A percentile compares a stretch with the other conserved stretches of the same genome.
Evolutionary conservation across 2,329 filamentous ascomycete species (phyloP).

Genomic region (Ascochyta koolunga): DNA sequence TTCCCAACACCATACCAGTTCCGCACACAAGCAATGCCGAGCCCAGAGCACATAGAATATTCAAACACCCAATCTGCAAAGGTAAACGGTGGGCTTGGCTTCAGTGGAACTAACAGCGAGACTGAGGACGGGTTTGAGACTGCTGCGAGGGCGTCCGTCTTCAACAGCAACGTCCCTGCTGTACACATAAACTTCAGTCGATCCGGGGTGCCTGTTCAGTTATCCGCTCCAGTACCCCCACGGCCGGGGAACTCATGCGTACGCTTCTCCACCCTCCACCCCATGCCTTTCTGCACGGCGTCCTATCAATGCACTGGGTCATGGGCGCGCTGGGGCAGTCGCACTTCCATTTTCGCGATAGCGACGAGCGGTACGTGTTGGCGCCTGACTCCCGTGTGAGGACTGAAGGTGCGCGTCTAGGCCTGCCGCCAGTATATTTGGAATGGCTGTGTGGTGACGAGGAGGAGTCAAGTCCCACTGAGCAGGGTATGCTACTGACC

Average conservation of each 20-base stretch:
- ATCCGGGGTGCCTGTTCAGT: not conserved
- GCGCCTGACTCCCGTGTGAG: not conserved
- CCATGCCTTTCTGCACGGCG: constrained; percentile 25
- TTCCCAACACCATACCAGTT: not conserved
- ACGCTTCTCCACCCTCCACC: constrained; percentile 21
- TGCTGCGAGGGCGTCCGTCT: not conserved
- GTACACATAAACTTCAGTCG: constrained; percentile 7
- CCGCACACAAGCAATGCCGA: not conserved
- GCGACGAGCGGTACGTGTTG: constrained; percentile 25
- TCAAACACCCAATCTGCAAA: constrained; percentile 22
- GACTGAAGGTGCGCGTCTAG: constrained; percentile 12
- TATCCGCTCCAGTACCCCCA: not conserved
- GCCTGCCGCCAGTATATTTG: constrained; percentile 23
- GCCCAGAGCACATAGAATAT: constrained; percentile 14
- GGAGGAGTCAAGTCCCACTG: constrained; percentile 10
- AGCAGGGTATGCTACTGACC: constrained; percentile 26
- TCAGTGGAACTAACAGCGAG: not conserved
- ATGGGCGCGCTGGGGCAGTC: constrained; percentile 6
- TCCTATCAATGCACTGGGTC: constrained; percentile 29
- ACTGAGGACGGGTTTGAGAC: not conserved
- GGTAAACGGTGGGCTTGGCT: constrained; percentile 19
- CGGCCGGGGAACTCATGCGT: constrained; percentile 4
- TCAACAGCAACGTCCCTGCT: not conserved
- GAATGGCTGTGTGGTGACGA: constrained; percentile 33
- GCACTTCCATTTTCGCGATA: constrained; percentile 22